These are phyloP conservation scores for Amanita muscaria DNA, from an alignment of 768 basidiomycete genomes.

Conservation along the genomic window DNA sequence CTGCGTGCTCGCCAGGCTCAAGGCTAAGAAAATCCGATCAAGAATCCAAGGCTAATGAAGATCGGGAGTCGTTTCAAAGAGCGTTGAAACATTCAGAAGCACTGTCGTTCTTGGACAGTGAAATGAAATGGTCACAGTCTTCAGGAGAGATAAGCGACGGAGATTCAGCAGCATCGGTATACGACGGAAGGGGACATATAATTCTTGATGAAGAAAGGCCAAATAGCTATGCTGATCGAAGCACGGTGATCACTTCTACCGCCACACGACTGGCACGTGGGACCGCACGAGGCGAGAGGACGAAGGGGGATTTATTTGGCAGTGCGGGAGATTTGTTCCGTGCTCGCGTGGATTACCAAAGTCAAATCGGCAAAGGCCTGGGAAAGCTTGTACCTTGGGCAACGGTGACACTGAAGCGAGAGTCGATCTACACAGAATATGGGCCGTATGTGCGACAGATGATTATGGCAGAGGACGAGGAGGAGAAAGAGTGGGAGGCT, in stretches of 20 bases:
- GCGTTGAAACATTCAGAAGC: conserved; percentile 32
- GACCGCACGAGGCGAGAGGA: too few species aligned
- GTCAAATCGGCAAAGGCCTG: conserved; percentile 37
- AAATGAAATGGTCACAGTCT: not conserved
- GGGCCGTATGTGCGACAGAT: conserved; percentile 60
- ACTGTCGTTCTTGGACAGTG: conserved; percentile 43
- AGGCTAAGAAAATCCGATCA: not conserved
- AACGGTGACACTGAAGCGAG: conserved; percentile 34
- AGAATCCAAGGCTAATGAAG: not conserved
- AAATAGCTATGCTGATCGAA: conserved; percentile 27
- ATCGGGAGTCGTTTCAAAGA: not conserved
- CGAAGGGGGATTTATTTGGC: too few species aligned
- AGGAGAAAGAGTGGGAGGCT: conserved; percentile 24
- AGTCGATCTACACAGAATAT: conserved; percentile 55
- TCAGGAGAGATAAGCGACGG: too few species aligned
- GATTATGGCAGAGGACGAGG: conserved; percentile 53
- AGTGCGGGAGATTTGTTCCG: conserved; percentile 23
- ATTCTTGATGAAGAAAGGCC: conserved; percentile 26
- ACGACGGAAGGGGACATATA: conserved; percentile 51
- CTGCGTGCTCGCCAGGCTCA: not conserved
- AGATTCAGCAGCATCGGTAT: conserved; percentile 29
- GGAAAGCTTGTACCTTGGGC: conserved; percentile 36
- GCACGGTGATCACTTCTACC: conserved; percentile 39
- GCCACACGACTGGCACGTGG: conserved; percentile 43
- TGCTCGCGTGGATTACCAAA: conserved; percentile 37